Conservation (phyloP, 352 stramenopile species). For the Globisporangium mamillatum region DNA sequence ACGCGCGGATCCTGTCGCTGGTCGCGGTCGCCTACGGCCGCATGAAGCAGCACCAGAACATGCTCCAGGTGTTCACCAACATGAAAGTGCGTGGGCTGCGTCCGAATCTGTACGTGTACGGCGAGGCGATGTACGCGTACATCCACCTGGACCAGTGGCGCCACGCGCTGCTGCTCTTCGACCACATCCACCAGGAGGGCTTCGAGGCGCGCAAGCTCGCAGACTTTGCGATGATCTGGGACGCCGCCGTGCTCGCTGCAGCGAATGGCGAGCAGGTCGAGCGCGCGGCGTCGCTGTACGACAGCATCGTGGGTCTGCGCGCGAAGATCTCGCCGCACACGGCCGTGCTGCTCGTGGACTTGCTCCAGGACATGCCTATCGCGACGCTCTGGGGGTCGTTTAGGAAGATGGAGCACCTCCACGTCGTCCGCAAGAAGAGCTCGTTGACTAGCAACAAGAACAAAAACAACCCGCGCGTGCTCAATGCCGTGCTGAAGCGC, state of each 20-base stretch:
- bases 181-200: conserved; percentile 55
- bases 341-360: conserved; percentile 43
- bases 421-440: conserved; percentile 33
- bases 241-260: conserved; percentile 55
- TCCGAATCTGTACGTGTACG: conserved; percentile 70
- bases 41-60: conserved; percentile 36
- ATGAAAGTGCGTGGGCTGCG: conserved; percentile 73
- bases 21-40: conserved; percentile 59
- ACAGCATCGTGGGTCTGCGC: conserved; percentile 37
- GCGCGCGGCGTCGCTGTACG: conserved; percentile 40
- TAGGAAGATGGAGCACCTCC: conserved; percentile 40
- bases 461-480: conserved; percentile 30
- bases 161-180: conserved; percentile 70
- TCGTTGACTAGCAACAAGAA: conserved; percentile 19
- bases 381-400: conserved; percentile 61
- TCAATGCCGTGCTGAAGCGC: conserved; percentile 64
- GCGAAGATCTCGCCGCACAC: conserved; percentile 44
- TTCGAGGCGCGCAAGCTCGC: conserved; percentile 36
- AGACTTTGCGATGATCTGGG: conserved; percentile 58
- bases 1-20: conserved; percentile 58
- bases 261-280: conserved; percentile 43
- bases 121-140: conserved; percentile 68
- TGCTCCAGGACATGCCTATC: conserved; percentile 37
- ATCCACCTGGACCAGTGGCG: conserved; percentile 60
- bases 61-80: conserved; percentile 61